Evolutionary conservation across 108 stramenopile genomes (phyloP).

Genomic region (Cyclotella atomus): DNA sequence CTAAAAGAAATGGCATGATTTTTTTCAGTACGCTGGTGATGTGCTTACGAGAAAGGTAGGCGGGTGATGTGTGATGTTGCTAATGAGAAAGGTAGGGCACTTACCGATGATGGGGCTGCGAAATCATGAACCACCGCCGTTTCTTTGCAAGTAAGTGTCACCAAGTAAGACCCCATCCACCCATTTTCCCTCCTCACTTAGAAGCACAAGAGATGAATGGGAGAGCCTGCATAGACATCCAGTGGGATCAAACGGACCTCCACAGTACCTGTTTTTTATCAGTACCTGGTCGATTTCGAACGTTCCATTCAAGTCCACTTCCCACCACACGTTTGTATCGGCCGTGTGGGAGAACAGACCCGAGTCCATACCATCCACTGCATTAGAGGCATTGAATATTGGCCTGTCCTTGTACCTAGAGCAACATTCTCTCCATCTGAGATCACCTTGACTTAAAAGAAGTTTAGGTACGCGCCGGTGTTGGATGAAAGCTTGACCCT

Average conservation of each 20-base stretch:
- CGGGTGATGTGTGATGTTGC: no score
- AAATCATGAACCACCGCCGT: no score
- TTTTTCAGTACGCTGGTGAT: no score
- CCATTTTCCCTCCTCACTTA: not conserved
- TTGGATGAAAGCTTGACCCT: not conserved
- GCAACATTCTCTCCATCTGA: not conserved
- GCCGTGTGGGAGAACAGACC: not conserved
- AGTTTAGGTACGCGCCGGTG: not conserved
- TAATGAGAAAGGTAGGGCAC: no score
- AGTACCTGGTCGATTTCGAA: not conserved
- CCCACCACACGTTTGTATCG: not conserved
- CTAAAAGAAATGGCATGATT: no score
- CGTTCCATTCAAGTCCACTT: not conserved
- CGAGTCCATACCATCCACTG: not conserved
- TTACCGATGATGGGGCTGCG: no score
- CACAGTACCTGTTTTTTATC: not conserved
- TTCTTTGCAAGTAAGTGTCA: no score
- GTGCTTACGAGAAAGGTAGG: no score
- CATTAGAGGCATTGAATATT: not conserved
- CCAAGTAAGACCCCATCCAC: not conserved
- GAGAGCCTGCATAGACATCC: not conserved
- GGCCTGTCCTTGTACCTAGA: not conserved
- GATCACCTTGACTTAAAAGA: not conserved
- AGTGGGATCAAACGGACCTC: not conserved
- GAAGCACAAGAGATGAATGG: not conserved